These are phyloP conservation scores for Fusarium sp. DNA, from an alignment of 2,329 filamentous ascomycete species.

Conservation along the genomic window DNA sequence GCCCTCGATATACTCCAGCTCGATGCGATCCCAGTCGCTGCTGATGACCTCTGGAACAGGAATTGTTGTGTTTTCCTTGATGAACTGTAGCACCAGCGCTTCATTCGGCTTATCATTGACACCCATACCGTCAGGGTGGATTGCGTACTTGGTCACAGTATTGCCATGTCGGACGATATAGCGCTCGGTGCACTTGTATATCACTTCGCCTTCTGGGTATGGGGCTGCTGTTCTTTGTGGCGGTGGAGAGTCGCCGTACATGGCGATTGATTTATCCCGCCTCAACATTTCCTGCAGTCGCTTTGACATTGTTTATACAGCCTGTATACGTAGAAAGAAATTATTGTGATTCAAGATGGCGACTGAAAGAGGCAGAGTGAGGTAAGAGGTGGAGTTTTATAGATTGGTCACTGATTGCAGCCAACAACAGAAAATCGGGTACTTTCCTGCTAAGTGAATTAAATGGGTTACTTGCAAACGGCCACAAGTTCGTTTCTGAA, in stretches of 20 bases:
- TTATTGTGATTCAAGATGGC: not conserved
- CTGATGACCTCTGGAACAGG: conserved; percentile 42
- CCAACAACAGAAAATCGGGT: not conserved
- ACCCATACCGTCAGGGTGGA: conserved; percentile 27
- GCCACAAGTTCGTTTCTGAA: not conserved
- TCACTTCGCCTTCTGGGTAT: conserved; percentile 34
- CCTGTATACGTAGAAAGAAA: not conserved
- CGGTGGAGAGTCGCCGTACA: conserved; percentile 25
- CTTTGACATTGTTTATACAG: too few relatives aligned
- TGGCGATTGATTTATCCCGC: not conserved
- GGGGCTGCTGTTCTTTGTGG: conserved; percentile 26
- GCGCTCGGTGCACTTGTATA: conserved; percentile 10
- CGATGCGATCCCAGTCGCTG: conserved; percentile 43
- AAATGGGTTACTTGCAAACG: not conserved
- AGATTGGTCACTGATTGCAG: too few relatives aligned
- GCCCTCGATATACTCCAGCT: conserved; percentile 42
- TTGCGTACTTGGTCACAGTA: conserved; percentile 38
- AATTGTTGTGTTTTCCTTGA: conserved; percentile 39
- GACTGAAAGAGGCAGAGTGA: not conserved
- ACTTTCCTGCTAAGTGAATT: not conserved
- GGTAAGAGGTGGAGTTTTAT: not conserved
- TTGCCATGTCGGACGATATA: conserved; percentile 31
- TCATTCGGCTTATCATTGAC: conserved; percentile 31
- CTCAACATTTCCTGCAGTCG: not conserved
- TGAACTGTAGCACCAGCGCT: conserved; percentile 26